phyloP scores from a whole-genome alignment of 2,329 filamentous ascomycete genomes.

The Leptographium galeiforme region DNA sequence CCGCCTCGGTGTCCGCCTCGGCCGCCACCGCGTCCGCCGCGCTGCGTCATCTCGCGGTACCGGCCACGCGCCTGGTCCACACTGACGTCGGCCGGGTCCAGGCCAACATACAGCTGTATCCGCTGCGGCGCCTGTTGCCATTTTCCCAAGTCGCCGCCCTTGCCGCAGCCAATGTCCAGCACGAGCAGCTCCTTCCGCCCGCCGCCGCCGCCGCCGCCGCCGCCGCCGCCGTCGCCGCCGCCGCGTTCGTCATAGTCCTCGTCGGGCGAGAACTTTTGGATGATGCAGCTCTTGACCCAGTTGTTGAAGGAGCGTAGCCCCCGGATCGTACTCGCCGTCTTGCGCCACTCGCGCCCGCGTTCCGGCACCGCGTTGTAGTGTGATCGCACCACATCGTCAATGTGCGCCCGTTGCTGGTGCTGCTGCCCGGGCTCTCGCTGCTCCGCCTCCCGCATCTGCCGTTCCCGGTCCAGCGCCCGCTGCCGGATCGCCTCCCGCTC shows the following conservation, averaged over 20 bases:
- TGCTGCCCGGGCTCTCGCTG: slow-evolving; percentile 17
- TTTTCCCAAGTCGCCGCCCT: slow-evolving; percentile 88
- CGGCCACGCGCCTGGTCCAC: slow-evolving; percentile 83
- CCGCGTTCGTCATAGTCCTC: slow-evolving; percentile 56
- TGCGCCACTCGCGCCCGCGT: slow-evolving; percentile 85
- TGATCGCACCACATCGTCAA: slow-evolving; percentile 76
- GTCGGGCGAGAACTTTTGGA: slow-evolving; percentile 85
- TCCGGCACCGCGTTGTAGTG: slow-evolving; percentile 96
- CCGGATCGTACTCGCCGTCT: slow-evolving; percentile 88
- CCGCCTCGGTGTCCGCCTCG: slow-evolving; percentile 30
- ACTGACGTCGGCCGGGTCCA: slow-evolving; percentile 85
- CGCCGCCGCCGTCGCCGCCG: slow-evolving; percentile 37
- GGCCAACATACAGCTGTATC: slow-evolving; percentile 84
- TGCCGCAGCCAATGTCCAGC: slow-evolving; percentile 90
- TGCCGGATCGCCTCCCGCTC: slow-evolving; percentile 56
- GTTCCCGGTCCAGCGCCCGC: slow-evolving; percentile 42
- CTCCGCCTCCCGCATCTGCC: slow-evolving; percentile 24
- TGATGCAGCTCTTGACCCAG: slow-evolving; percentile 95
- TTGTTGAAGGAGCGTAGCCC: slow-evolving; percentile 93
- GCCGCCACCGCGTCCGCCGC: slow-evolving; percentile 36
- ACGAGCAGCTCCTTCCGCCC: slow-evolving; percentile 53
- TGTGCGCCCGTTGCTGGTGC: slow-evolving; percentile 38
- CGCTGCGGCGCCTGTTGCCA: slow-evolving; percentile 90
- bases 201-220: slow-evolving; percentile 39
- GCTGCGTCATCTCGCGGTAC: slow-evolving; percentile 58